Conservation (phyloP, 2,329 filamentous ascomycete species). For the Ophiostoma sp. region DNA sequence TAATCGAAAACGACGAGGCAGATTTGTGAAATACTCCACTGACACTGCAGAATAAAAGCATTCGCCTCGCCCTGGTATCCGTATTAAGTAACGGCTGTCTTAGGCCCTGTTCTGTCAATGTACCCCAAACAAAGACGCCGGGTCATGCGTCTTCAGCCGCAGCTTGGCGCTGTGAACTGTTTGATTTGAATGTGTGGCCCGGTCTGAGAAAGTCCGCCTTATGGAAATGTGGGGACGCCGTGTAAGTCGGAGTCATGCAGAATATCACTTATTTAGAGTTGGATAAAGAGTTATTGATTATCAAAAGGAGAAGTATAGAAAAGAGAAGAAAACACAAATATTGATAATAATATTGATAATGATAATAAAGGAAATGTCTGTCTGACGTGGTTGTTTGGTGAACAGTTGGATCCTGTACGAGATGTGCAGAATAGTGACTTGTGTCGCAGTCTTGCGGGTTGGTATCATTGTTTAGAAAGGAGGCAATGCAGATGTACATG, state of each 20-base stretch:
- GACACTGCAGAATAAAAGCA: too few relatives aligned
- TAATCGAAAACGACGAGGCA: not conserved
- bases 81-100: slow-evolving; percentile 2
- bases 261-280: too few relatives aligned
- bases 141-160: not conserved
- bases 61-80: not conserved
- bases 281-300: not conserved
- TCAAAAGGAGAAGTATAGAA: not conserved
- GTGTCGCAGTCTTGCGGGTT: not conserved
- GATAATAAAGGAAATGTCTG: not conserved
- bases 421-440: not conserved
- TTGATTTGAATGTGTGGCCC: not conserved
- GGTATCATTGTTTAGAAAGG: not conserved
- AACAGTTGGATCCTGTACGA: not conserved
- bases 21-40: not conserved
- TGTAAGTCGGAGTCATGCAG: not conserved
- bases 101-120: not conserved
- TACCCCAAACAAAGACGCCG: not conserved
- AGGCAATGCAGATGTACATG: not conserved
- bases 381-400: not conserved
- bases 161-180: not conserved
- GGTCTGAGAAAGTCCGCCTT: not conserved
- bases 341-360: too few relatives aligned
- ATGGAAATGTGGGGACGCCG: not conserved
- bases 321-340: not conserved